Evolutionary conservation across 1,139 yeast genomes (phyloP).

Genomic region (Kurtzmaniella quercitrusa): DNA sequence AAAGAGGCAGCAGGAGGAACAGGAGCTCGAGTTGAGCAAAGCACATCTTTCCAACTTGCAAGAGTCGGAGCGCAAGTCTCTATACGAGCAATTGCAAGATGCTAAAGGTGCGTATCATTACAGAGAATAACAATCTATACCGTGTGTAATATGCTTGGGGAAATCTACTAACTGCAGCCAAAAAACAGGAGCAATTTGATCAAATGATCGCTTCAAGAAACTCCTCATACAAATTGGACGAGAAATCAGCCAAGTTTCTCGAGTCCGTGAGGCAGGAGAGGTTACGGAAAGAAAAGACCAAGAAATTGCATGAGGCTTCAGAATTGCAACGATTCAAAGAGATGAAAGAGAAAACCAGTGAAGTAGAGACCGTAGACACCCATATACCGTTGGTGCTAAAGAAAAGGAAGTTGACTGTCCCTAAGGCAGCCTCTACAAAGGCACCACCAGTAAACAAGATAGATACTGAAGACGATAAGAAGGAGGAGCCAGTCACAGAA

Average conservation of each 20-base stretch:
- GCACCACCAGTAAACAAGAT: neutral
- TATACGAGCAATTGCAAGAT: slow-evolving; percentile 34
- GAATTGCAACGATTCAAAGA: slow-evolving; percentile 8
- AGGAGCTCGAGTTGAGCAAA: slow-evolving; percentile 1
- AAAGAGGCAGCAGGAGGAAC: neutral
- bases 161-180: slow-evolving; percentile 17
- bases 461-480: neutral
- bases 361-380: neutral
- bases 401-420: neutral
- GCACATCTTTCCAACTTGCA: neutral
- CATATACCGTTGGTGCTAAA: neutral
- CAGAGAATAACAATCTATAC: too few species aligned
- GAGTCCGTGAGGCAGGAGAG: slow-evolving; percentile 17
- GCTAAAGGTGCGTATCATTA: slow-evolving; percentile 23
- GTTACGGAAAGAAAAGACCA: slow-evolving; percentile 11
- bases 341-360: neutral
- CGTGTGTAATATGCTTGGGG: too few species aligned
- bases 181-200: slow-evolving; percentile 30
- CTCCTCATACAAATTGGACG: slow-evolving; percentile 34
- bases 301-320: slow-evolving; percentile 6
- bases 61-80: slow-evolving; percentile 20
- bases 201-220: slow-evolving; percentile 31
- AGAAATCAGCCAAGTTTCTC: slow-evolving; percentile 25
- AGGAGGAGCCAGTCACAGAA: neutral
- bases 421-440: neutral